Evolutionary conservation across 2,329 filamentous ascomycete genomes (phyloP), one percentile per base, ranked within the genome.

Genomic region (Alternaria alternata): DNA sequence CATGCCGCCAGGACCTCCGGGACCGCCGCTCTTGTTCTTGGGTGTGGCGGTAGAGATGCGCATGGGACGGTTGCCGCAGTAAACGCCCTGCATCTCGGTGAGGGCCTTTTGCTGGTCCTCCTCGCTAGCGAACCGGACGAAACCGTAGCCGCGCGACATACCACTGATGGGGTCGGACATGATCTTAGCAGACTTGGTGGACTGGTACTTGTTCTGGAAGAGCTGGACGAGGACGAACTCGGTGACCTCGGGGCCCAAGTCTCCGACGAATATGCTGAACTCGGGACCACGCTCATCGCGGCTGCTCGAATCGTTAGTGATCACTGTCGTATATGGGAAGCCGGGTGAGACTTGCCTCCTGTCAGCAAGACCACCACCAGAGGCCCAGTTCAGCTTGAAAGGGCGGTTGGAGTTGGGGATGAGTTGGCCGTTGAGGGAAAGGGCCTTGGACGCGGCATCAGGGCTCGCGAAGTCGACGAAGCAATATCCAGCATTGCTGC

Each of bases 371-470:
- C 95, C 95, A 75, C 95, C 95, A 69, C 95, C 95, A 68, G 93
- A 97, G 68, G 95, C 95, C 95, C 95, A 99, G 87, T 99, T 99
- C 62, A 99, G 89, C 86, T 98, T 98, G 87, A 99, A 99, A 49
- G 93, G 90, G 43, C 95, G 93, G 73, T 91, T 91, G 63, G 93
- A 96, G 86, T 97, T 97, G 46, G 94, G 94, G 69, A 99, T 96
- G 48, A 92, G 84, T 57, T 88, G 90, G 51, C 95, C 94, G 78
- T 97, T 98, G 51, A 98, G 85, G 47, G 85, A 85, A n/a, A 99
- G 87, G 38, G 95, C 95, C 85, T 97, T 97, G 73, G 88, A 90
- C 42, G 95, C 95, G 61, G 94, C 92, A 39, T 94, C 92, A 9
- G 93, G 86, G 70, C 85, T 90, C 57, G 87, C 77, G 74, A 99